Evolutionary conservation across 257 asterid genomes (phyloP).

Genomic region (Jaltomata sinuosa): DNA sequence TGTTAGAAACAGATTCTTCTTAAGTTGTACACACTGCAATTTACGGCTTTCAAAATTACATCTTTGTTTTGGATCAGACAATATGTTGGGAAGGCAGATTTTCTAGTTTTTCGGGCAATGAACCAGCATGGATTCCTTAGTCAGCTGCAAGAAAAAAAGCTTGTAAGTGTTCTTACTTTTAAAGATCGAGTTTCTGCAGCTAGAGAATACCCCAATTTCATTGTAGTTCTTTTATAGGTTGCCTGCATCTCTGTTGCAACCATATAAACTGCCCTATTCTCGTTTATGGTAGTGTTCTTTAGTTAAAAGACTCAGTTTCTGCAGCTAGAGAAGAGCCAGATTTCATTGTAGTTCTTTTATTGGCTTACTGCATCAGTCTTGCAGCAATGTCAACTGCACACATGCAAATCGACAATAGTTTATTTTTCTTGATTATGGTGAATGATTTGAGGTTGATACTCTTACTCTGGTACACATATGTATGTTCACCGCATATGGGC

Average conservation of each 20-base stretch:
- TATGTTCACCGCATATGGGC: background rate
- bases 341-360: background rate
- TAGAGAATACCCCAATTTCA: background rate
- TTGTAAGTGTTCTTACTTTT: slow-evolving; percentile 45
- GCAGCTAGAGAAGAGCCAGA: background rate
- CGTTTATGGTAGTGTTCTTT: background rate
- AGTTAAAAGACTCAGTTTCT: background rate
- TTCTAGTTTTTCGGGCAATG: slow-evolving; percentile 95
- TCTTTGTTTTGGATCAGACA: slow-evolving; percentile 44
- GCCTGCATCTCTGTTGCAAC: background rate
- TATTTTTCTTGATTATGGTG: background rate
- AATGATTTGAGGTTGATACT: background rate
- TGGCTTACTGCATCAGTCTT: background rate
- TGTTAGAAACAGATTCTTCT: background rate
- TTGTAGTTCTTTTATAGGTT: background rate
- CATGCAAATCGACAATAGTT: background rate
- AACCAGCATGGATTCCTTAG: slow-evolving; percentile 99
- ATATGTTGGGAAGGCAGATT: slow-evolving; percentile 94
- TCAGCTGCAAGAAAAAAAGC: slow-evolving; percentile 97
- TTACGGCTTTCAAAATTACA: background rate
- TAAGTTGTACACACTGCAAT: background rate
- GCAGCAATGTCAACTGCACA: background rate
- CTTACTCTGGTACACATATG: background rate
- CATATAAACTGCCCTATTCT: background rate
- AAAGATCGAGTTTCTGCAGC: background rate